Base-by-base conservation (phyloP, 2,329 filamentous ascomycete genomes). In the Sporothrix luriei region DNA sequence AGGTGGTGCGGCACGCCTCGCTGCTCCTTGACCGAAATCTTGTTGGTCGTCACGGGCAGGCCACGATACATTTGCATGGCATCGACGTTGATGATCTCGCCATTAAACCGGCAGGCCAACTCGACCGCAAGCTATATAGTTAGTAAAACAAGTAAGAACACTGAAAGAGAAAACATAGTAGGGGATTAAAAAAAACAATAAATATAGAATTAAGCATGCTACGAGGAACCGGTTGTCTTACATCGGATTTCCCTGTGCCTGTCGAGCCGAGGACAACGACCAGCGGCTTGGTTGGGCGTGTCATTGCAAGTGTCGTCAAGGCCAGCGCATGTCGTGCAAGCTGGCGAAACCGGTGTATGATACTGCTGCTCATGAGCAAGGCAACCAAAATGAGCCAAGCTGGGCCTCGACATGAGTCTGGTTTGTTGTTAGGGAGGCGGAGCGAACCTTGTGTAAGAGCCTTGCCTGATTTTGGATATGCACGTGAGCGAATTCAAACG, bases 21-120 rank as follows among this genome's bases (percentile, higher is more conserved):
- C 75, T 89, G 89, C 78, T 98, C 94, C 24, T 88, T 84, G 0
- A 77, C 67, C 0, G 91, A 87, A 70, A 98, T 91, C 78, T 98
- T 97, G 79, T 99, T 99, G 33, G 95, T 99, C 74, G 98, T 94
- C 73, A 98, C 90, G 5, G 95, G 93, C 55, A 99, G 82, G 2
- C 95, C 95, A 68, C 87, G 86, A 79, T 99, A 99, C 81, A 99
- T 89, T 78, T 99, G 95, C 93, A 99, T 97, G 51, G 95, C 95
- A 83, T 99, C 95, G 61, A 92, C 92, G 77, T 99, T 99, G 81
- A 99, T 93, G 67, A 99, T 87, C 79, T 99, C 95, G 76, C 96
- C 95, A 78, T 95, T 90, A 80, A 93, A 94, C 26, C 85, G 87
- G 54, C 84, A 84, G 0, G 96, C 95, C 66, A 99, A 82, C 73